A percentile compares a stretch with the other conserved stretches of the same genome.
Evolutionary conservation across 305 asterid genomes (phyloP).

Genomic region (Fraxinus sp.): DNA sequence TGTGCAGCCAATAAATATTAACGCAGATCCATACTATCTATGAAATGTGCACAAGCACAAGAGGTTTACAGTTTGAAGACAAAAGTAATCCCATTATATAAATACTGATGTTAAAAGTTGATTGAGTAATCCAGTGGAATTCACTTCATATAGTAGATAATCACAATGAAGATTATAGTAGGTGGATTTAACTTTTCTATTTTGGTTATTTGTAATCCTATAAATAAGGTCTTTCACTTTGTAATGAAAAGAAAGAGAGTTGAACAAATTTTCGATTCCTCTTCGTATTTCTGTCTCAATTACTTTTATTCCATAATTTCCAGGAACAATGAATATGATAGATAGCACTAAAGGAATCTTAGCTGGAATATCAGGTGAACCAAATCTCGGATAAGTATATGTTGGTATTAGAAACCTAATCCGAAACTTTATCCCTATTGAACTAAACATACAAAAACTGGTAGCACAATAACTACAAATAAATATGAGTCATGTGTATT

Average conservation of each 20-base stretch:
- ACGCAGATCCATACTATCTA: not conserved
- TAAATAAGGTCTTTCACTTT: not conserved
- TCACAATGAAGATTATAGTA: not conserved
- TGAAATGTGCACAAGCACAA: conserved; percentile 15
- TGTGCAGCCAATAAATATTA: conserved; percentile 1
- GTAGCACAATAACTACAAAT: not conserved
- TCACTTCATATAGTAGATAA: not conserved
- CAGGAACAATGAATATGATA: not conserved
- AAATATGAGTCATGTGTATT: not conserved
- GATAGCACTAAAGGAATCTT: not conserved
- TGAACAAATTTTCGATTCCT: not conserved
- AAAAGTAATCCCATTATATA: not conserved
- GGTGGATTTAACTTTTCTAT: not conserved
- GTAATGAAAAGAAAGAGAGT: not conserved
- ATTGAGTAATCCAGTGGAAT: not conserved
- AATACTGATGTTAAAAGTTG: conserved; percentile 11
- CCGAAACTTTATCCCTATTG: not conserved
- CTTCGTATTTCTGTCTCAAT: not conserved
- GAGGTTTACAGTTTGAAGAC: not conserved
- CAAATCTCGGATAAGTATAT: not conserved
- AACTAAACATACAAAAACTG: not conserved
- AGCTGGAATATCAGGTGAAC: not conserved
- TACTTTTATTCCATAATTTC: not conserved
- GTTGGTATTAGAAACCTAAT: not conserved
- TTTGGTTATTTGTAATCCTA: not conserved